These are phyloP conservation scores for Cercospora canescens DNA, from an alignment of 2,329 filamentous ascomycete species.

Conservation along the genomic window DNA sequence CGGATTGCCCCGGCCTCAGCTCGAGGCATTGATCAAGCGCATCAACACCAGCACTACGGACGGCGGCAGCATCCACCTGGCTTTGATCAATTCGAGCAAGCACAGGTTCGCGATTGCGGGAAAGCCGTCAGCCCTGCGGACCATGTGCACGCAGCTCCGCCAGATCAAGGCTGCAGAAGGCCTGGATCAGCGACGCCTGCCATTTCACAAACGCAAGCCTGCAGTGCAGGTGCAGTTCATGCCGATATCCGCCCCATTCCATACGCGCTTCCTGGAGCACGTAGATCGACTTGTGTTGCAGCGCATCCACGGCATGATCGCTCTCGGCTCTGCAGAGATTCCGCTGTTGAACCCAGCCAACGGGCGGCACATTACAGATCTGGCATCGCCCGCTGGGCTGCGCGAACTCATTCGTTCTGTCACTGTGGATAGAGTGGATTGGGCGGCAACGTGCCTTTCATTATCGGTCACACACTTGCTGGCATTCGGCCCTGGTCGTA, in stretches of 20 bases:
- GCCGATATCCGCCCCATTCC: background rate
- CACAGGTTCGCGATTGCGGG: background rate
- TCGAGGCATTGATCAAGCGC: background rate
- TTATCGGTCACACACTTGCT: background rate
- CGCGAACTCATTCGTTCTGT: background rate
- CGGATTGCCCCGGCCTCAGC: background rate
- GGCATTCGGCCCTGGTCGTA: background rate
- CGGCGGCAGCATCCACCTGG: background rate
- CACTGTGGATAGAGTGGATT: background rate
- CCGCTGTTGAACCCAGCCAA: background rate
- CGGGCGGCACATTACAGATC: background rate
- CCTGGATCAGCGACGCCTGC: background rate
- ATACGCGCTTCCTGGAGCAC: background rate
- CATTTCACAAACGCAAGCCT: background rate
- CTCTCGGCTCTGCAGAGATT: background rate
- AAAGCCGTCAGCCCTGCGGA: background rate
- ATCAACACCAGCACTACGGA: background rate
- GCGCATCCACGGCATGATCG: background rate
- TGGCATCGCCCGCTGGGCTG: background rate
- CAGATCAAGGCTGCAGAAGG: background rate
- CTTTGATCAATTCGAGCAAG: background rate
- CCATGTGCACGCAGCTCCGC: background rate
- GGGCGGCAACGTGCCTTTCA: background rate
- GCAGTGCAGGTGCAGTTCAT: background rate
- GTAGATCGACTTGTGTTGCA: background rate